Percentiles rank a stretch among this genome's conserved stretches.
phyloP scores from a whole-genome alignment of 345 rosid species.

The Syzygium oleosum region DNA sequence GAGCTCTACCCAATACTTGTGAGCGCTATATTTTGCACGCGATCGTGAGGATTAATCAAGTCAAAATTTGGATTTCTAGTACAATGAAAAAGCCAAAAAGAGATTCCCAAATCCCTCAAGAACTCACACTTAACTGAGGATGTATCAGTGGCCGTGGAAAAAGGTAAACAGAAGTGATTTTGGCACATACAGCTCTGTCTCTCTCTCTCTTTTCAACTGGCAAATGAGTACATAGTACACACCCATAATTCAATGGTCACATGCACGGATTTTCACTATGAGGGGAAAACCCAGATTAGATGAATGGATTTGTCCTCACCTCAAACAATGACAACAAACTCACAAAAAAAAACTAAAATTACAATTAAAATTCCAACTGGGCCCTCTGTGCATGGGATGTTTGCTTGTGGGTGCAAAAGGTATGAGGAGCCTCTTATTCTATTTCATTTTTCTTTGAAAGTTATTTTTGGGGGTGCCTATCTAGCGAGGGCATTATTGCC shows the following conservation, averaged over 20 bases:
- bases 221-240: background rate
- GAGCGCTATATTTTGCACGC: background rate
- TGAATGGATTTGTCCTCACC: background rate
- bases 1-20: background rate
- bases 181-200: background rate
- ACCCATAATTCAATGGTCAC: background rate
- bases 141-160: background rate
- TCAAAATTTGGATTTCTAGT: background rate
- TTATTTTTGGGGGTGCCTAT: background rate
- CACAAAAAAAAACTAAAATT: background rate
- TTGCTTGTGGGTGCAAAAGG: slow-evolving; percentile 30
- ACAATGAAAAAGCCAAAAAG: background rate
- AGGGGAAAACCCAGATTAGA: background rate
- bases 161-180: background rate
- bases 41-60: background rate
- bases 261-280: background rate
- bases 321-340: background rate
- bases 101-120: background rate
- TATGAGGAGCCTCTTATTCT: background rate
- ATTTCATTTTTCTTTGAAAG: background rate
- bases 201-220: background rate
- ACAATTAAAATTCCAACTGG: background rate
- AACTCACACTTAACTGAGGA: background rate
- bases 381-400: slow-evolving; percentile 6
- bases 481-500: background rate